Evolutionary conservation across 306 rosid species (phyloP).

Genomic region (Phaseolus lunatus): DNA sequence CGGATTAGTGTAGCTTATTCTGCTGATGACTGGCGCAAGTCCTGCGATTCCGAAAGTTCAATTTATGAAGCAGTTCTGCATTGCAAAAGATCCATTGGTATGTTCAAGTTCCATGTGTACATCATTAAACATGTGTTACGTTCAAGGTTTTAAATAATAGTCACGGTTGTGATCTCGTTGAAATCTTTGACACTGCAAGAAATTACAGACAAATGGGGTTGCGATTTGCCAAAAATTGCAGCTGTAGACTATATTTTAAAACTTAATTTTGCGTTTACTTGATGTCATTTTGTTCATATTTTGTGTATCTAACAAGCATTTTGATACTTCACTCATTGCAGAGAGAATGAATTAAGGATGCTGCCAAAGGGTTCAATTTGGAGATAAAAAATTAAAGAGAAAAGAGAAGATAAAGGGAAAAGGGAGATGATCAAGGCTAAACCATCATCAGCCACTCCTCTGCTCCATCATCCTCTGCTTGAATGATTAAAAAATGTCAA

Average conservation of each 20-base stretch:
- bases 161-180: neutral
- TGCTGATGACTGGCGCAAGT: slow-evolving; percentile 75
- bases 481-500: slow-evolving; percentile 47
- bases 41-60: slow-evolving; percentile 96
- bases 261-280: neutral
- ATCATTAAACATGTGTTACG: neutral
- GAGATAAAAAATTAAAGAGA: slow-evolving; percentile 33
- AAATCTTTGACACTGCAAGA: neutral
- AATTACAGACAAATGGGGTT: neutral
- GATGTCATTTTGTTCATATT: neutral
- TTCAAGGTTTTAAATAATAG: neutral
- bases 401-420: slow-evolving; percentile 22
- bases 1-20: slow-evolving; percentile 80
- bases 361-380: slow-evolving; percentile 32
- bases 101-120: neutral
- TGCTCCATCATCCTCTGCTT: slow-evolving; percentile 45
- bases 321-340: slow-evolving; percentile 44
- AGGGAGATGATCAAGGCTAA: slow-evolving; percentile 42
- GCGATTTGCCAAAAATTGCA: neutral
- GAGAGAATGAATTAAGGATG: slow-evolving; percentile 57
- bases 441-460: slow-evolving; percentile 57
- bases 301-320: slow-evolving; percentile 29
- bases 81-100: slow-evolving; percentile 97
- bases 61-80: slow-evolving; percentile 98
- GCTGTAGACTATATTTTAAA: neutral